phyloP scores from a whole-genome alignment of 108 stramenopile species.

The Chaetoceros tenuissimus region DNA sequence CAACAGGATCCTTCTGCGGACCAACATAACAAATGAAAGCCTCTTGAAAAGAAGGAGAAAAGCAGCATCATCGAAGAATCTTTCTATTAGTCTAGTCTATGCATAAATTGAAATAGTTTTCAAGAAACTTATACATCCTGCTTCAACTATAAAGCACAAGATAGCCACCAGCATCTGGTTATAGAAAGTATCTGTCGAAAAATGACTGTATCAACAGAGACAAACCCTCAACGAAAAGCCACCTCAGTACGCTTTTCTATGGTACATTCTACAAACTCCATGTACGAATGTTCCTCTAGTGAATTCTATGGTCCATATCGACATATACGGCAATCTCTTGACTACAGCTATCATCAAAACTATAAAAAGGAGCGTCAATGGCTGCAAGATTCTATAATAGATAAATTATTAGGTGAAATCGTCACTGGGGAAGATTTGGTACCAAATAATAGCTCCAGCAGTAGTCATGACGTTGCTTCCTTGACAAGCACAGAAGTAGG shows the following conservation, averaged over 20 bases:
- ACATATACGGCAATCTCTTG: constrained; percentile 45
- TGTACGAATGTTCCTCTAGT: neutral
- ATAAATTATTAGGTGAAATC: constrained; percentile 33
- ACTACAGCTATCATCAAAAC: constrained; percentile 28
- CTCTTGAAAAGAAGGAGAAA: no score
- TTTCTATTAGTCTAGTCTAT: no score
- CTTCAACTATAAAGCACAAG: no score
- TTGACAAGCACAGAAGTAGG: neutral
- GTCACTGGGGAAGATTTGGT: neutral
- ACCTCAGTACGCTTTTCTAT: neutral
- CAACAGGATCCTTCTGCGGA: no score
- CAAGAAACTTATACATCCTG: no score
- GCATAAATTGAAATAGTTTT: no score
- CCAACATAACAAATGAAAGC: no score
- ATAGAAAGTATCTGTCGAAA: no score
- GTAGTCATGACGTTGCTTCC: neutral
- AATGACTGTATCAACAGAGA: no score
- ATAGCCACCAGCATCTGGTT: no score
- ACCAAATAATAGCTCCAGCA: neutral
- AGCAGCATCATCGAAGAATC: no score
- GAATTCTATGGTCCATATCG: constrained; percentile 53
- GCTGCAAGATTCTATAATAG: constrained; percentile 80
- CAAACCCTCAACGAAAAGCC: no score
- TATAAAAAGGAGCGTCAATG: constrained; percentile 74
- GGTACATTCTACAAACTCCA: neutral